Evolutionary conservation across 495 filamentous ascomycete species (phyloP).

Genomic region (Parathielavia appendiculata): DNA sequence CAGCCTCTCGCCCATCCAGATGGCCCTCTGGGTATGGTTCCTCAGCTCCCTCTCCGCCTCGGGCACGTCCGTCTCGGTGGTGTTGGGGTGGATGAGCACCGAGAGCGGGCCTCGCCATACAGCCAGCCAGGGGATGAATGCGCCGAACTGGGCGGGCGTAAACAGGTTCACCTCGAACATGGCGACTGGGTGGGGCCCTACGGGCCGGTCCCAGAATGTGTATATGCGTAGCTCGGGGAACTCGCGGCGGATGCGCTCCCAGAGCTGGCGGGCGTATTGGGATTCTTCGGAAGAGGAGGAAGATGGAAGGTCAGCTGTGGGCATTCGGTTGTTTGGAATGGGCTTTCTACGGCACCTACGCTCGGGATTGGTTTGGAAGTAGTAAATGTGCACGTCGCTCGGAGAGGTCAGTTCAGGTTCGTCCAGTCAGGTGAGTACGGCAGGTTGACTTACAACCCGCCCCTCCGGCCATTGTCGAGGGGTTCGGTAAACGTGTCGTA

Average conservation of each 20-base stretch:
- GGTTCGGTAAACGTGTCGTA: conserved; percentile 63
- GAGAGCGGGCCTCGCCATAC: conserved; percentile 79
- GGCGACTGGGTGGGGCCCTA: conserved; percentile 76
- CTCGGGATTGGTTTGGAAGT: conserved; percentile 57
- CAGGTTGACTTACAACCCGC: conserved; percentile 48
- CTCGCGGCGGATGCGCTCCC: conserved; percentile 73
- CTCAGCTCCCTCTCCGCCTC: conserved; percentile 45
- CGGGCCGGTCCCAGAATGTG: conserved; percentile 63
- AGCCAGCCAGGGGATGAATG: conserved; percentile 79
- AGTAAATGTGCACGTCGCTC: conserved; percentile 78
- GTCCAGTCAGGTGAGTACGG: not conserved
- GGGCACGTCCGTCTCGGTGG: conserved; percentile 36
- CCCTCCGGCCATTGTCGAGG: conserved; percentile 53
- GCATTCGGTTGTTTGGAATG: not conserved
- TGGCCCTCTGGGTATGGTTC: conserved; percentile 71
- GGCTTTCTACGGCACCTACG: conserved; percentile 19
- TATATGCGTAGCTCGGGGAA: conserved; percentile 89
- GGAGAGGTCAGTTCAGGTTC: not conserved
- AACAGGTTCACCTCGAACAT: conserved; percentile 94
- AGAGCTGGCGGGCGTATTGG: conserved; percentile 61
- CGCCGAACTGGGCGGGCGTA: conserved; percentile 80
- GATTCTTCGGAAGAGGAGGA: not conserved
- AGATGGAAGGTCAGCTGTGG: not conserved
- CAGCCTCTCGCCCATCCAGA: conserved; percentile 75
- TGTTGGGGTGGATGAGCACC: conserved; percentile 79